Base-by-base conservation (phyloP, 148 eudicot species). In the Chenopodium quinoa region DNA sequence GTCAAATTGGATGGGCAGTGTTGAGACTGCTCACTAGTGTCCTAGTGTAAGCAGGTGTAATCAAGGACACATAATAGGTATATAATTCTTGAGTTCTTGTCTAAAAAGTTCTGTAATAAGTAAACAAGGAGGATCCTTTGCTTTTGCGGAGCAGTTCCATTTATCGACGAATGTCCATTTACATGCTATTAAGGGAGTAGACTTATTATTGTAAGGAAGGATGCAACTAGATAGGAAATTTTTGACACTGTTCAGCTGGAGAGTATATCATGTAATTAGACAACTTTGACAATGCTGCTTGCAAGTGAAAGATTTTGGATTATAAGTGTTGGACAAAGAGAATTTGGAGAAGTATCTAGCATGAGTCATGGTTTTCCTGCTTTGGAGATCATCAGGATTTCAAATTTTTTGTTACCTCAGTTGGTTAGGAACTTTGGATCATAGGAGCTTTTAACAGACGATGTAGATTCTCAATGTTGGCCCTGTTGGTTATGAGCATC, bases 131-230 rank as follows among this genome's bases (percentile, higher is more conserved):
- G 62, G 47, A 50, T 9, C 60, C 4, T 64, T 60, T 78, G 23
- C 37, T 65, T 23, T 64, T 10, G 66, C 65, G 31, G 34, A 40
- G 9, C 9, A 20, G 62, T 60, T 52, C 27, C 10, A 11, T 22
- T 40, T 13, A 25, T 22, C 32, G 14, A 76, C 0, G 1, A 76
- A 3, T 74, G 9, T 37, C 67, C 14, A 34, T 1, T 37, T 47
- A 77, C 71, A 23, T 64, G 71, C 37, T 12, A 9, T 16, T 7
- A 64, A 77, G 52, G 81, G 65, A 48, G 74, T 37, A 71, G 20
- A 6, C 7, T 71, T 71, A 19, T 71, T 71, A 4, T 0, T 16
- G 48, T 32, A 22, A 46, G 29, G 52, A 40, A 71, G 75, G 31
- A 46, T 72, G 75, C 75, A 20, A 40, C 52, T n/a, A 22, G 22